These are phyloP conservation scores for Linderniella brevidens DNA, from an alignment of 257 asterid species.

Conservation along the genomic window DNA sequence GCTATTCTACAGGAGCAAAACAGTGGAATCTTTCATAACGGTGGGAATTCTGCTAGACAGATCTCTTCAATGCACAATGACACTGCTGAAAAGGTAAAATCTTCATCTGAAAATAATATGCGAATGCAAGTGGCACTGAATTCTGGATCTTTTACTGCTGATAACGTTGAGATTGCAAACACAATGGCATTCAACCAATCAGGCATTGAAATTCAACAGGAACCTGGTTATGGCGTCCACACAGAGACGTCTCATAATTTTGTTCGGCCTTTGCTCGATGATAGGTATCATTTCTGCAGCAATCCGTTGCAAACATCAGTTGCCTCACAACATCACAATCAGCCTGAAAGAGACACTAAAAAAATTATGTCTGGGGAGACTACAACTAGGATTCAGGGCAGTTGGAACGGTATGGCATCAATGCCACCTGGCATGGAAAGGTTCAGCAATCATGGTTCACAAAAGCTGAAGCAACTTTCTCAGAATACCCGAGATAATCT, in stretches of 20 bases:
- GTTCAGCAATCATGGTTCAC: slow-evolving; percentile 14
- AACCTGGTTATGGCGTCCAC: slow-evolving; percentile 18
- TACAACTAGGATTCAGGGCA: slow-evolving; percentile 22
- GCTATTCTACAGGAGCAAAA: slow-evolving; percentile 31
- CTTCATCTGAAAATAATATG: slow-evolving; percentile 15
- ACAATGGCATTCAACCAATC: slow-evolving; percentile 18
- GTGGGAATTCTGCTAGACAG: slow-evolving; percentile 18
- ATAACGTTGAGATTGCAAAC: slow-evolving; percentile 16
- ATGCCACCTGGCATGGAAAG: slow-evolving; percentile 21
- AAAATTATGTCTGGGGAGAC: slow-evolving; percentile 15
- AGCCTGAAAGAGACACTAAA: slow-evolving; percentile 17
- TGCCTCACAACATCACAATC: slow-evolving; percentile 18
- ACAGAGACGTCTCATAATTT: slow-evolving; percentile 22
- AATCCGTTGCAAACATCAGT: slow-evolving; percentile 17
- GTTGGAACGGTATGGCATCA: slow-evolving; percentile 29
- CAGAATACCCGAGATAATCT: slow-evolving; percentile 11
- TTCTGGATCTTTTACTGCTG: slow-evolving; percentile 20
- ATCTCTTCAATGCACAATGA: slow-evolving; percentile 15
- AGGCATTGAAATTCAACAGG: slow-evolving; percentile 20
- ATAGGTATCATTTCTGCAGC: slow-evolving; percentile 21
- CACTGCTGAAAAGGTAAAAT: slow-evolving; percentile 21
- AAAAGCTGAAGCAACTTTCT: slow-evolving; percentile 19
- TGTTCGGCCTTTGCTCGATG: slow-evolving; percentile 15
- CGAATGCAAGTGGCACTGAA: slow-evolving; percentile 18
- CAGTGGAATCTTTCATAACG: slow-evolving; percentile 34